Percentiles rank a stretch among this genome's conserved stretches.
Evolutionary conservation across 2,329 filamentous ascomycete genomes (phyloP).

Genomic region (Cladosporium austrohemisphaericum): DNA sequence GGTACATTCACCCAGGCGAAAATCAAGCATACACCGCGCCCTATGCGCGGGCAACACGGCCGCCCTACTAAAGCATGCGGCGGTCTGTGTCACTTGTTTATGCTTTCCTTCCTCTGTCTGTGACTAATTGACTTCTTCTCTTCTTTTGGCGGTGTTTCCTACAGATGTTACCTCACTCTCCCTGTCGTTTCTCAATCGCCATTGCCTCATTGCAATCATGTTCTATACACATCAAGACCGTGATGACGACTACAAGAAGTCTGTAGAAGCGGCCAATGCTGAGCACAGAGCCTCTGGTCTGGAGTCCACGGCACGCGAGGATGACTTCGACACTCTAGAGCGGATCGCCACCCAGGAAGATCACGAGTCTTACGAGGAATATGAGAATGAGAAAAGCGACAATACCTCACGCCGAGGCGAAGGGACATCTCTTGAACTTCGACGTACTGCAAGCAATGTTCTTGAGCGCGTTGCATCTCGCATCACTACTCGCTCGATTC

Average conservation of each 20-base stretch:
- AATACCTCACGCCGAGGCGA: constrained; percentile 1
- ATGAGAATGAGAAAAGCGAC: background rate
- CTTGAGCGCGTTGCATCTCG: constrained; percentile 34
- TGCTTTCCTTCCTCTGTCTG: background rate
- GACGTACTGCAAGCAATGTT: constrained; percentile 21
- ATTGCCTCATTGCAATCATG: background rate
- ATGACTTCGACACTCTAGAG: constrained; percentile 23
- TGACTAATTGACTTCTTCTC: background rate
- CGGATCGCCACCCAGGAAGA: constrained; percentile 19
- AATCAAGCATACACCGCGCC: constrained; percentile 10
- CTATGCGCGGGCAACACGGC: background rate
- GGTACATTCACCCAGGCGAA: constrained; percentile 9
- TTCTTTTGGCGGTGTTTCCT: background rate
- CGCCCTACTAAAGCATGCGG: background rate
- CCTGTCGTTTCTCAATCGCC: background rate
- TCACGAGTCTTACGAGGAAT: constrained; percentile 17
- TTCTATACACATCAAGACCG: constrained; percentile 14
- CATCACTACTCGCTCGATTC: constrained; percentile 33
- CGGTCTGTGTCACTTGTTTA: constrained; percentile 1
- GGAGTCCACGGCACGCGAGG: constrained; percentile 15
- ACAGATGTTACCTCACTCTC: background rate
- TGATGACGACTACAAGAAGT: constrained; percentile 14
- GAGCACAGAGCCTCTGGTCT: constrained; percentile 7
- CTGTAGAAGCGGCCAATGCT: constrained; percentile 14
- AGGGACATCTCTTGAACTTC: constrained; percentile 22